phyloP scores from a whole-genome alignment of 371 early-diverging fungal genomes.

The Neoconidiobolus thromboides region DNA sequence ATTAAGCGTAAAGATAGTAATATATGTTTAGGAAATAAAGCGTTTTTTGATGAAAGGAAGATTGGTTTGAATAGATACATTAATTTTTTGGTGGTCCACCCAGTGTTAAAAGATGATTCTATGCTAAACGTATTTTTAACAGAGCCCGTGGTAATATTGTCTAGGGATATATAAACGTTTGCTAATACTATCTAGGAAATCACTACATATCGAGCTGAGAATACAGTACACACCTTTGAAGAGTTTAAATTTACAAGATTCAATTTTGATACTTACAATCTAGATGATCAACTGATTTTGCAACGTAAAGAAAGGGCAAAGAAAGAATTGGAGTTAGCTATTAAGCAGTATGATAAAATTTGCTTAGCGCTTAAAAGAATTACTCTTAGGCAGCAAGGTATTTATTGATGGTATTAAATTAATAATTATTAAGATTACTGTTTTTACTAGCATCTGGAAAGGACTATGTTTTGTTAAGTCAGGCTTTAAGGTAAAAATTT shows the following conservation, averaged over 20 bases:
- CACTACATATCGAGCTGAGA: not conserved
- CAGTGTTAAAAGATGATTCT: conserved; percentile 40
- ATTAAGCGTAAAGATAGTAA: not conserved
- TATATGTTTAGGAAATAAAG: conserved; percentile 26
- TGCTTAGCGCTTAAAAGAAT: not conserved
- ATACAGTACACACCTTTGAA: conserved; percentile 3
- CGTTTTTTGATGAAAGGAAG: conserved; percentile 50
- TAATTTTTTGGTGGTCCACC: conserved; percentile 56
- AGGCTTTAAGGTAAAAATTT: not conserved
- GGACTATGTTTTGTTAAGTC: conserved; percentile 3
- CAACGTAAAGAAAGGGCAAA: not conserved
- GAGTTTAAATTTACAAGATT: conserved; percentile 4
- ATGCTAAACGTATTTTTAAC: conserved; percentile 39
- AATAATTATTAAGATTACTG: not conserved
- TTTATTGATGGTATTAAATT: not conserved
- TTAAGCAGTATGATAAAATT: not conserved
- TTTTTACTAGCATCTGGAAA: conserved; percentile 5
- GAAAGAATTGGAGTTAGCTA: not conserved
- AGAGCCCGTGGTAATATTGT: conserved; percentile 32
- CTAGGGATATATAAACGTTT: not conserved
- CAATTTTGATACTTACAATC: not conserved
- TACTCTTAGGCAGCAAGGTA: not conserved
- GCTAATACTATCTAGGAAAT: not conserved
- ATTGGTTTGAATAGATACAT: conserved; percentile 54
- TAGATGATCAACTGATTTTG: not conserved